These are phyloP conservation scores for Strobilomyces confusus DNA, from an alignment of 768 basidiomycete species.

Conservation along the genomic window DNA sequence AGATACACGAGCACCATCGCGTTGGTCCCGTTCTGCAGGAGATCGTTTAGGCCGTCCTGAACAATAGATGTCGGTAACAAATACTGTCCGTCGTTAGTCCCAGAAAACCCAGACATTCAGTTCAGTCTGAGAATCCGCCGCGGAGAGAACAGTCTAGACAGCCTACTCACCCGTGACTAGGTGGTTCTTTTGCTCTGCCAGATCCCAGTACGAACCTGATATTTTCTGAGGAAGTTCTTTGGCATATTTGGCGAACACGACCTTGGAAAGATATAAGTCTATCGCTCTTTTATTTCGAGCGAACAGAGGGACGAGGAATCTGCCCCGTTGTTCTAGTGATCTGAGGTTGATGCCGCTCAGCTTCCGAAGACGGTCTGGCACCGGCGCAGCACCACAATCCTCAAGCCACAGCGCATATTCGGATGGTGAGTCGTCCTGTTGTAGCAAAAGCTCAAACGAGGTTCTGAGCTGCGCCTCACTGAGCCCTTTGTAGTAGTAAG, in stretches of 20 bases:
- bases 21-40: too few species aligned
- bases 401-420: not conserved
- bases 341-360: not conserved
- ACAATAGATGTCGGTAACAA: too few species aligned
- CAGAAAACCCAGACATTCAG: too few species aligned
- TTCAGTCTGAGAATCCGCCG: too few species aligned
- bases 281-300: not conserved
- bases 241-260: not conserved
- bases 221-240: not conserved
- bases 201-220: not conserved
- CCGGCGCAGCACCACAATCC: not conserved
- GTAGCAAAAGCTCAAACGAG: not conserved
- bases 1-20: too few species aligned
- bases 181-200: not conserved
- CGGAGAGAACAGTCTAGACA: not conserved
- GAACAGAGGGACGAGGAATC: not conserved
- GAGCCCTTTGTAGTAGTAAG: not conserved
- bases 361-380: not conserved
- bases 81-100: too few species aligned
- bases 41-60: too few species aligned
- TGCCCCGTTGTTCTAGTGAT: not conserved
- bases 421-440: not conserved
- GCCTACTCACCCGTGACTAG: not conserved
- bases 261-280: not conserved
- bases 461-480: not conserved